Evolutionary conservation across 257 asterid species (phyloP).

Genomic region (Primulina huaijiensis): DNA sequence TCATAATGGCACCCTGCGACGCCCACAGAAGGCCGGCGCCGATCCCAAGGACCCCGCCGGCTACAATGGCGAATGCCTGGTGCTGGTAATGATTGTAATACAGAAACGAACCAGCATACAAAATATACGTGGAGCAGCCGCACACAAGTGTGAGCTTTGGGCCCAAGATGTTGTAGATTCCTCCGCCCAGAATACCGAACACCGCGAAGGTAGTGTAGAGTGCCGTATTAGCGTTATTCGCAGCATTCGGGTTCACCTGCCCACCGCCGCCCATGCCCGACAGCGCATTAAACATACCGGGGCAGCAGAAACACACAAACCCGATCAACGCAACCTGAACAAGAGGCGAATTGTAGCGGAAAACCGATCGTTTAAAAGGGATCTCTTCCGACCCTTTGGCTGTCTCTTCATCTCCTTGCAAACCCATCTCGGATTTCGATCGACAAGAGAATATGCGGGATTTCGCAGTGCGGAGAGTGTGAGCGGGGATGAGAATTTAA

Average conservation of each 20-base stretch:
- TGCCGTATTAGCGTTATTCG: slow-evolving; percentile 96
- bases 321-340: slow-evolving; percentile 73
- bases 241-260: slow-evolving; percentile 75
- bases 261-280: slow-evolving; percentile 99
- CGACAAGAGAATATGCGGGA: neutral
- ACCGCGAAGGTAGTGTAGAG: slow-evolving; percentile 88
- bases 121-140: slow-evolving; percentile 81
- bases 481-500: neutral
- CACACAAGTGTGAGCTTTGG: slow-evolving; percentile 58
- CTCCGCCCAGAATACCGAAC: slow-evolving; percentile 89
- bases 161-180: slow-evolving; percentile 82
- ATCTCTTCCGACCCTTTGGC: slow-evolving; percentile 19
- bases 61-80: slow-evolving; percentile 70
- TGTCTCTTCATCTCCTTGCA: slow-evolving; percentile 29
- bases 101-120: slow-evolving; percentile 80
- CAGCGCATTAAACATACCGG: slow-evolving; percentile 97
- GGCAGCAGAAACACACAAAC: slow-evolving; percentile 89
- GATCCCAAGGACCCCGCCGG: slow-evolving; percentile 83
- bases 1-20: slow-evolving; percentile 92
- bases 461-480: neutral
- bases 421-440: slow-evolving; percentile 32
- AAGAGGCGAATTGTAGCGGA: slow-evolving; percentile 79
- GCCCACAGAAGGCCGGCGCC: slow-evolving; percentile 98
- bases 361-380: slow-evolving; percentile 20
- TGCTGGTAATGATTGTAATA: slow-evolving; percentile 78